Evolutionary conservation across 2,329 filamentous ascomycete genomes (phyloP).

Genomic region (Venturia carpophila): DNA sequence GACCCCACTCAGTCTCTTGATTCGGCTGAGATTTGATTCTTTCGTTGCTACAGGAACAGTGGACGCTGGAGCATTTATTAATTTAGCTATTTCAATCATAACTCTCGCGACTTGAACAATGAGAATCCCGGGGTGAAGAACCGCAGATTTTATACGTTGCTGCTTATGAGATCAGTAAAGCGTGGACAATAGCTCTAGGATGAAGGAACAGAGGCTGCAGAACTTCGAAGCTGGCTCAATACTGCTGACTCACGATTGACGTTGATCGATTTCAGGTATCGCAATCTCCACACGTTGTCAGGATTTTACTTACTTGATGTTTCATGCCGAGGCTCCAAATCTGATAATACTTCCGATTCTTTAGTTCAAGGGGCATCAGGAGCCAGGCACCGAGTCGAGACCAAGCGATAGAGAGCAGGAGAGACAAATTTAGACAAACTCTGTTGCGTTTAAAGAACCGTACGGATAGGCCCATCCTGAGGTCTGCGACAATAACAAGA

Average conservation of each 20-base stretch:
- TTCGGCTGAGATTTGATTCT: background rate
- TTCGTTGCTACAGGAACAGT: background rate
- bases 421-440: background rate
- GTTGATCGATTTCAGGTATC: too few species aligned
- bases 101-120: background rate
- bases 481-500: conserved; percentile 50
- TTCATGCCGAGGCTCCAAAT: too few species aligned
- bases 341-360: too few species aligned
- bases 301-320: too few species aligned
- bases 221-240: too few species aligned
- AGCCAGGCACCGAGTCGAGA: background rate
- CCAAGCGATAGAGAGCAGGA: background rate
- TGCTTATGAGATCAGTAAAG: too few species aligned
- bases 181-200: too few species aligned
- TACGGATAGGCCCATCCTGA: background rate
- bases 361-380: background rate
- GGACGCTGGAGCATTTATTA: background rate
- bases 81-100: background rate
- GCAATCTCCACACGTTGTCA: too few species aligned
- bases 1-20: background rate
- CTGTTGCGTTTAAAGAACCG: background rate
- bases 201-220: too few species aligned
- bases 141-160: too few species aligned
- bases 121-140: background rate
- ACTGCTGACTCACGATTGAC: too few species aligned